These are phyloP conservation scores for Hemileia vastatrix DNA, from an alignment of 1,284 basidiomycete species.

Conservation along the genomic window DNA sequence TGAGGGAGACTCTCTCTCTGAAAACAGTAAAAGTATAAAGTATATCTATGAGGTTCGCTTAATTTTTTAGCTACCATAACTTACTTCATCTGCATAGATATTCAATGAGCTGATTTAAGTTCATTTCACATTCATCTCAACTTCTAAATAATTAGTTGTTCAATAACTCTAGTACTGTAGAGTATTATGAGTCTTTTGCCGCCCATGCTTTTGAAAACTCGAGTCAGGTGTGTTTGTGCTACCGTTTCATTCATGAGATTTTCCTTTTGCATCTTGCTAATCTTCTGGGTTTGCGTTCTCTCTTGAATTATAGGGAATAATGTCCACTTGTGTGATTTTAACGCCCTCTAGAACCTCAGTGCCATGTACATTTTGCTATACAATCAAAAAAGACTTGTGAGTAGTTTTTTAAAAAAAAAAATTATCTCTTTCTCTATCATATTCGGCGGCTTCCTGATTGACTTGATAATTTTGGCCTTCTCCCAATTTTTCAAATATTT, in stretches of 20 bases:
- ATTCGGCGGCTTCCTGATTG: not conserved
- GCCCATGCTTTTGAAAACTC: conserved; percentile 91
- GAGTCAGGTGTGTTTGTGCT: conserved; percentile 46
- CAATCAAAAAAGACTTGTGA: conserved; percentile 79
- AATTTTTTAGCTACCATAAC: not conserved
- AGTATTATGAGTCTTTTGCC: conserved; percentile 92
- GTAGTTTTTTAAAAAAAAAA: conserved; percentile 45
- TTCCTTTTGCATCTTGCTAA: too few species aligned
- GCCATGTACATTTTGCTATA: conserved; percentile 82
- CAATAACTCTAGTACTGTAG: conserved; percentile 53
- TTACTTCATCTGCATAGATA: conserved; percentile 5
- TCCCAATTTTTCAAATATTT: not conserved
- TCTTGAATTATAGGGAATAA: too few species aligned
- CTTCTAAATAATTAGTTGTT: conserved; percentile 24
- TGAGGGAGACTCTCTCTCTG: too few species aligned
- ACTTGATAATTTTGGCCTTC: not conserved
- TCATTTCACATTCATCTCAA: not conserved
- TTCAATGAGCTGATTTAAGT: conserved; percentile 14
- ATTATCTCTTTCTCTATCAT: not conserved
- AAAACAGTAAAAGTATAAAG: too few species aligned
- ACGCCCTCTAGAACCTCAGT: conserved; percentile 72
- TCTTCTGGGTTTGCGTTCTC: not conserved
- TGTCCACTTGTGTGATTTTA: conserved; percentile 68
- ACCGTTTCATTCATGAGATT: not conserved
- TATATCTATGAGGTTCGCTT: conserved; percentile 73